Conservation (phyloP, 148 eudicot genomes). For the Agrostemma githago region DNA sequence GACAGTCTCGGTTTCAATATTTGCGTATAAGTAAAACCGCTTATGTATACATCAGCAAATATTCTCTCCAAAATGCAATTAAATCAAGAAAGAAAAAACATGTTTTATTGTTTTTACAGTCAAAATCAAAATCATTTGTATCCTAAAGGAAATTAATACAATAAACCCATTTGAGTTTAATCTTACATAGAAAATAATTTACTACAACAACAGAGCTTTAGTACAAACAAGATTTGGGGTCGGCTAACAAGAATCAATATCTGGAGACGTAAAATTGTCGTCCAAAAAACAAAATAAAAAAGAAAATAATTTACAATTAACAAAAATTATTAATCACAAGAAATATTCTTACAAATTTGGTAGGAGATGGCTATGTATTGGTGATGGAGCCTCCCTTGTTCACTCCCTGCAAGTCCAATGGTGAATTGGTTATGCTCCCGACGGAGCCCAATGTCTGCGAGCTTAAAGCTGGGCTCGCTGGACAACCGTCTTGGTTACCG, state of each 20-base stretch:
- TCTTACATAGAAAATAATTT: background rate
- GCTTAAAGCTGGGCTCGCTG: conserved; percentile 90
- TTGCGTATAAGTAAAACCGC: background rate
- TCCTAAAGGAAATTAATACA: no score
- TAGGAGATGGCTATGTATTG: conserved; percentile 32
- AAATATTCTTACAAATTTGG: background rate
- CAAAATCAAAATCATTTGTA: background rate
- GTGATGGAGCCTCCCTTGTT: conserved; percentile 58
- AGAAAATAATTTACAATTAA: background rate
- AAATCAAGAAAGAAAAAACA: background rate
- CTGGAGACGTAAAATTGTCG: no score
- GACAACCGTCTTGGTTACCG: conserved; percentile 45
- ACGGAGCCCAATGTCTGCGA: conserved; percentile 95
- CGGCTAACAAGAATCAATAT: no score
- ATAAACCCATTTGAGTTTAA: background rate
- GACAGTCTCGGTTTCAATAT: background rate
- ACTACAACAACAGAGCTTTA: background rate
- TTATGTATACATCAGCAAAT: no score
- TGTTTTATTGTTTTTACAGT: background rate
- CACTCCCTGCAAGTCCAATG: conserved; percentile 76
- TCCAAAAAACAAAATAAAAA: no score
- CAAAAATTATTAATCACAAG: background rate
- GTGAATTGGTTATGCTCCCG: conserved; percentile 79
- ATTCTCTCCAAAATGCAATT: background rate
- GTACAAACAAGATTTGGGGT: no score